These are phyloP conservation scores for Boletus vinaceobasis DNA, from an alignment of 768 basidiomycete species.

Conservation along the genomic window DNA sequence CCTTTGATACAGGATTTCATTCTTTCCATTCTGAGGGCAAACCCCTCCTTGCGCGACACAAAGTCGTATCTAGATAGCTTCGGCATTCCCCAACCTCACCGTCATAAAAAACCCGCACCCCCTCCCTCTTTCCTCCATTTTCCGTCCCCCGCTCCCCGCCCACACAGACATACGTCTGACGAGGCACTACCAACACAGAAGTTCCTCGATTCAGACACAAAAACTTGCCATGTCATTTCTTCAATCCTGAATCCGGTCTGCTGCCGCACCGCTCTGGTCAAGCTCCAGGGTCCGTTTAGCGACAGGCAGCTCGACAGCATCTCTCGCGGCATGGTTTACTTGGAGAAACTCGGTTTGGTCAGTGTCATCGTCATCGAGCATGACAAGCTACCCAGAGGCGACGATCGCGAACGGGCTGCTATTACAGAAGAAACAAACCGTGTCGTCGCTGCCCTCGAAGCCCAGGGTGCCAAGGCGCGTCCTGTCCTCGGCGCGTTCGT, in stretches of 20 bases:
- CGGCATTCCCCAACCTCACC: slow-evolving; percentile 55
- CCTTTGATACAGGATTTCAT: slow-evolving; percentile 77
- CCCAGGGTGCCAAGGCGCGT: slow-evolving; percentile 80
- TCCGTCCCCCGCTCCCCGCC: slow-evolving; percentile 23
- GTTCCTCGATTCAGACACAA: slow-evolving; percentile 34
- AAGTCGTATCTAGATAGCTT: slow-evolving; percentile 91
- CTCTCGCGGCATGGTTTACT: slow-evolving; percentile 87
- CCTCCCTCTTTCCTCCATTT: slow-evolving; percentile 22
- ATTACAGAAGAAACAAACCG: slow-evolving; percentile 83
- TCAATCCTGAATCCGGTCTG: slow-evolving; percentile 83
- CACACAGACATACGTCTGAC: background rate
- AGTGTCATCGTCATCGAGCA: slow-evolving; percentile 94
- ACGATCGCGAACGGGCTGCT: slow-evolving; percentile 61
- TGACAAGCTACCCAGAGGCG: slow-evolving; percentile 67
- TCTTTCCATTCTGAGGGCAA: slow-evolving; percentile 87
- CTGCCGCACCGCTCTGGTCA: slow-evolving; percentile 89
- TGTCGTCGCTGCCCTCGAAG: slow-evolving; percentile 76
- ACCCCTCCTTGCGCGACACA: slow-evolving; percentile 88
- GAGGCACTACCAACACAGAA: slow-evolving; percentile 14
- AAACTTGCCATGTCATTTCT: slow-evolving; percentile 53
- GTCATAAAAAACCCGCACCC: slow-evolving; percentile 22
- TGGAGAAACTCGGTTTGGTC: slow-evolving; percentile 93
- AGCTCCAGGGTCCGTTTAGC: slow-evolving; percentile 93
- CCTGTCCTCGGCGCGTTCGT: slow-evolving; percentile 87
- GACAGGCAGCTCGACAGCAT: slow-evolving; percentile 93